Percentiles rank a stretch among this genome's conserved stretches.
These are phyloP conservation scores for Diaporthe sp. DNA, from an alignment of 2,329 filamentous ascomycete species.

Conservation along the genomic window DNA sequence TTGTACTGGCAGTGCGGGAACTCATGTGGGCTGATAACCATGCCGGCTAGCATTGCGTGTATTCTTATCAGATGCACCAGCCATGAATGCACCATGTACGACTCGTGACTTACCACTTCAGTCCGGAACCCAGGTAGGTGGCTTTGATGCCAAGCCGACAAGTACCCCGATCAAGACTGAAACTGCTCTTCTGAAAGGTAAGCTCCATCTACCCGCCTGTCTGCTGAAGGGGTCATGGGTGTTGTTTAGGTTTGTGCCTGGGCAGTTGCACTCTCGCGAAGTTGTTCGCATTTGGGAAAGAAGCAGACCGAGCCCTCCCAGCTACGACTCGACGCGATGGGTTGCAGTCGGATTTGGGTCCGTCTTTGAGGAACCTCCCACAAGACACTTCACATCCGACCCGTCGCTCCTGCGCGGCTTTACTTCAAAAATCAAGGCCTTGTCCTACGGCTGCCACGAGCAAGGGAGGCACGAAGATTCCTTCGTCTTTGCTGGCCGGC, in stretches of 20 bases:
- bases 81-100: not conserved
- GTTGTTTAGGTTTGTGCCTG: constrained; percentile 20
- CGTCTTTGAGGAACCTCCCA: constrained; percentile 34
- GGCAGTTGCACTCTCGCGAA: constrained; percentile 16
- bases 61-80: not conserved
- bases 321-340: not conserved
- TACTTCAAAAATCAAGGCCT: constrained; percentile 23
- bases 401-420: constrained; percentile 31
- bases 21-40: not conserved
- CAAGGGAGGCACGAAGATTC: not conserved
- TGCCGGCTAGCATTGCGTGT: not conserved
- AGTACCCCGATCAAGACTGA: constrained; percentile 15
- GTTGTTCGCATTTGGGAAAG: constrained; percentile 9
- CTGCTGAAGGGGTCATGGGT: constrained; percentile 15
- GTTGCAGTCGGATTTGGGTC: constrained; percentile 34
- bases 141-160: constrained; percentile 14
- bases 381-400: constrained; percentile 33
- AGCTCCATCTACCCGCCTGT: constrained; percentile 15
- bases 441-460: constrained; percentile 28
- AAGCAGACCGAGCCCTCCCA: not conserved
- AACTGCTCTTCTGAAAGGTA: not conserved
- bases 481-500: not conserved
- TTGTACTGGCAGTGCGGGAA: not conserved
- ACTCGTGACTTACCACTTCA: not conserved
- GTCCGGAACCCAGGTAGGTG: not conserved